Conservation (phyloP, 163 green algal genomes). For the Volvox carteri region DNA sequence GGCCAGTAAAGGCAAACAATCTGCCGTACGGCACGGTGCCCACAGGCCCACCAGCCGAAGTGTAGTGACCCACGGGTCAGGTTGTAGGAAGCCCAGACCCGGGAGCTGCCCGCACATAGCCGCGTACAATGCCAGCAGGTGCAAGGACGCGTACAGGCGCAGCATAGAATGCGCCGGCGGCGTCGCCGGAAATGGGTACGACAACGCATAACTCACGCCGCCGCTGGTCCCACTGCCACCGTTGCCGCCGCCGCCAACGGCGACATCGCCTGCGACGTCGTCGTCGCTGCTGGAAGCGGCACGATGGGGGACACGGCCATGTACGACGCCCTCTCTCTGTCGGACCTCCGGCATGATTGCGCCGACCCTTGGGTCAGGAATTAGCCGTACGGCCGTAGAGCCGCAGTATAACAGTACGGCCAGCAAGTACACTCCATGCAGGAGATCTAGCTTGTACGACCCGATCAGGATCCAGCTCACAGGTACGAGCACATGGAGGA, state of each 20-base stretch:
- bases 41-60: constrained; percentile 52
- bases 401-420: constrained; percentile 36
- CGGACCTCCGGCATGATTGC: constrained; percentile 13
- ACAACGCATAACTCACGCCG: too few species aligned
- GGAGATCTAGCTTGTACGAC: constrained; percentile 42
- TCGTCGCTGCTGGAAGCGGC: background rate
- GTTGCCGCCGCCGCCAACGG: background rate
- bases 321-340: background rate
- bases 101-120: constrained; percentile 65
- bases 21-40: background rate
- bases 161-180: constrained; percentile 63
- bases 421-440: constrained; percentile 59
- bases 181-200: constrained; percentile 32
- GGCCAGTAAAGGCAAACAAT: constrained; percentile 57
- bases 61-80: constrained; percentile 10
- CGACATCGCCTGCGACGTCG: background rate
- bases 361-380: background rate
- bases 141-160: constrained; percentile 58
- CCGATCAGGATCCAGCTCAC: constrained; percentile 41
- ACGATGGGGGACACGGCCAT: background rate
- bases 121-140: constrained; percentile 66
- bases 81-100: constrained; percentile 54
- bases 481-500: constrained; percentile 42
- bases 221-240: too few species aligned
- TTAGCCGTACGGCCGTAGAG: background rate